These are phyloP conservation scores for Blastocystis sp. DNA, from an alignment of 352 stramenopile species.

Conservation along the genomic window DNA sequence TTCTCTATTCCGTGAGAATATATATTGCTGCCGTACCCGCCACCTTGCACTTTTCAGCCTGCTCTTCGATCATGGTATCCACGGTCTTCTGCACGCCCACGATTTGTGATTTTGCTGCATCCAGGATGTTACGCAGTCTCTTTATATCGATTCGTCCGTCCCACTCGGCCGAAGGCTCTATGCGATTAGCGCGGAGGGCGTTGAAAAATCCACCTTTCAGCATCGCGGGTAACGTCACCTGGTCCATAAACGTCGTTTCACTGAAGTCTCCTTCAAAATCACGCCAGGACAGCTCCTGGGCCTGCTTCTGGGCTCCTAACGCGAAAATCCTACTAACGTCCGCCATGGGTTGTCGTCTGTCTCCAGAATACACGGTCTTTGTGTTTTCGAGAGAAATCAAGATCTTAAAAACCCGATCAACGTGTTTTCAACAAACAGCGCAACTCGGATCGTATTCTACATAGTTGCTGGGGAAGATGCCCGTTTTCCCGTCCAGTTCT, in stretches of 20 bases:
- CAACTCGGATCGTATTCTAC: conserved; percentile 13
- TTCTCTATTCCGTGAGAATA: conserved; percentile 8
- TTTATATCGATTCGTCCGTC: conserved; percentile 43
- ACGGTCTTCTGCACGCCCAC: conserved; percentile 4
- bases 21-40: not conserved
- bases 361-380: not conserved
- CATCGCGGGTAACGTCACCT: conserved; percentile 42
- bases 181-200: not conserved
- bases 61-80: conserved; percentile 42
- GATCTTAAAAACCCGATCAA: not conserved
- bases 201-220: conserved; percentile 39
- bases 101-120: conserved; percentile 42
- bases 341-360: conserved; percentile 10
- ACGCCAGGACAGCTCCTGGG: conserved; percentile 24
- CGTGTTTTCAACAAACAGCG: conserved; percentile 16
- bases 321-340: conserved; percentile 62
- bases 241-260: conserved; percentile 63
- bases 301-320: conserved; percentile 52
- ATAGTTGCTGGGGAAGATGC: conserved; percentile 41
- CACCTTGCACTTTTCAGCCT: conserved; percentile 47
- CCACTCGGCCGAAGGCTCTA: conserved; percentile 61
- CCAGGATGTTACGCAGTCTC: conserved; percentile 39
- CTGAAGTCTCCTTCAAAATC: conserved; percentile 67
- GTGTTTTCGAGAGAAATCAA: not conserved
- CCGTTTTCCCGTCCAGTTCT: conserved; percentile 11